Base-by-base conservation (phyloP, 169 alveolate genomes). In the Cryptosporidium xiaoi region DNA sequence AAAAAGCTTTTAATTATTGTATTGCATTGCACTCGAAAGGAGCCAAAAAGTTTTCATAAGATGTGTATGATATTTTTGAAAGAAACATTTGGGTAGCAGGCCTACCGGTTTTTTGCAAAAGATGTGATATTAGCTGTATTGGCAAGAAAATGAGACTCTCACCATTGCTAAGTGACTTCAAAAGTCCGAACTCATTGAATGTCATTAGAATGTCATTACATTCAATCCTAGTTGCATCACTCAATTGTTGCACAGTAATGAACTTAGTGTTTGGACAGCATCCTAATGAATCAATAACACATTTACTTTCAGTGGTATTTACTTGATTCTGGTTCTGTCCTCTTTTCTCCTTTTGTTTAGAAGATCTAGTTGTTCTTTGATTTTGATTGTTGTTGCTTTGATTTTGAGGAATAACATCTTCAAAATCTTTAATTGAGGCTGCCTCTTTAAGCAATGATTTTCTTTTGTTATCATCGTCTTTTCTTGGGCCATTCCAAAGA, bases 51-150 rank as follows among this genome's bases (percentile, higher is more conserved):
- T 92, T 92, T 82, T 95, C 98, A 67, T 95, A 95, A 16, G 98
- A 95, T 0, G 93, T 93, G 96, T 97, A 95, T 83, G 94, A 96
- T 50, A 95, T 90, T 65, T 94, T 94, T 13, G 91, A 94, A 90
- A 90, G 92, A 68, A 89, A 84, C 68, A 95, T 90, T 10, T 83
- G 91, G 34, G 94, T 82, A 20, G 95, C 93, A 44, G 94, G 94
- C 16, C 93, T 91, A 13, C 97, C 94, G 3, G 94, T 36, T 40
- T 92, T 90, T 20, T 92, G 82, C 66, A 85, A 83, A 34, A 95
- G 91, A 50, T 92, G 92, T 51, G 92, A 85, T 84, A 93, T 71
- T 83, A 91, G 91, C 71, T 94, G 95, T 27, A 93, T 93, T 1
- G 95, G 94, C 15, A 95, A 91, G 68, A 94, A 92, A 65, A 94